Evolutionary conservation across 805 yeast genomes (phyloP).

Genomic region (Ogataea siamensis): DNA sequence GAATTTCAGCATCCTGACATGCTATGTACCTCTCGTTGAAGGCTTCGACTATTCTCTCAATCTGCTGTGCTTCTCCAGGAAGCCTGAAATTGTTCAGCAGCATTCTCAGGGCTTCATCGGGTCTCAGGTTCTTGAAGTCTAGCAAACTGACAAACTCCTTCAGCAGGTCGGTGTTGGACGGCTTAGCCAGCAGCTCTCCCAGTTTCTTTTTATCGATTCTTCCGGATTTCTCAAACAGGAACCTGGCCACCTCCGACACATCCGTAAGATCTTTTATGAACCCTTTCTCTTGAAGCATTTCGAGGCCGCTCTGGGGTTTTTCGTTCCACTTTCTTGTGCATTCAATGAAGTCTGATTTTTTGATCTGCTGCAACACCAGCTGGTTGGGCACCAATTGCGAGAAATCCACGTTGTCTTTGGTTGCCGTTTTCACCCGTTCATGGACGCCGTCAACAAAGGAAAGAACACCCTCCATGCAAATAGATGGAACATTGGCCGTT

Average conservation of each 20-base stretch:
- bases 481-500: constrained; percentile 87
- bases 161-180: constrained; percentile 58
- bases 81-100: constrained; percentile 80
- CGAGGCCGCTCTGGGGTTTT: constrained; percentile 74
- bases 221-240: constrained; percentile 74
- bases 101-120: constrained; percentile 89
- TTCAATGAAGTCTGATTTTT: constrained; percentile 72
- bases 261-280: constrained; percentile 54
- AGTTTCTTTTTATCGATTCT: constrained; percentile 82
- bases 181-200: constrained; percentile 84
- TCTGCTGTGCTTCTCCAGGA: constrained; percentile 97
- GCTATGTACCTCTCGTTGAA: constrained; percentile 79
- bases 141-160: constrained; percentile 64
- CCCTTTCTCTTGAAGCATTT: constrained; percentile 58
- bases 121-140: constrained; percentile 74
- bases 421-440: constrained; percentile 43
- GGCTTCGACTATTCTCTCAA: constrained; percentile 84
- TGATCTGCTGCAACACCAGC: constrained; percentile 42
- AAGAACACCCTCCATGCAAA: constrained; percentile 85
- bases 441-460: constrained; percentile 64
- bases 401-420: constrained; percentile 25
- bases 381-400: constrained; percentile 25
- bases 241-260: constrained; percentile 63
- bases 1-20: constrained; percentile 37
- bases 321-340: constrained; percentile 77